phyloP scores from a whole-genome alignment of 495 filamentous ascomycete species.

The Daldinia childiae region DNA sequence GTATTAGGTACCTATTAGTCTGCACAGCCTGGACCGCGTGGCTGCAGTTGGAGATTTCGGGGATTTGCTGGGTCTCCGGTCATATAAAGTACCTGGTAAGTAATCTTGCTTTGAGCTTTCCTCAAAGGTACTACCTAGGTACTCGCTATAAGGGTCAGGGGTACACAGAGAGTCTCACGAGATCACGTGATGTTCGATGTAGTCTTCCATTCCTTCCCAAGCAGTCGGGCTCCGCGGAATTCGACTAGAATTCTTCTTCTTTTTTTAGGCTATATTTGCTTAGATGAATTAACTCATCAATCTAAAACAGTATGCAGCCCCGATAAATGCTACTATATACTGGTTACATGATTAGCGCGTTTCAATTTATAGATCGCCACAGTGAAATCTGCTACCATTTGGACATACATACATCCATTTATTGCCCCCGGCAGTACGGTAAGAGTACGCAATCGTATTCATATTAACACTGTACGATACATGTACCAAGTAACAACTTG shows the following conservation, averaged over 20 bases:
- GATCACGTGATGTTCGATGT: constrained; percentile 27
- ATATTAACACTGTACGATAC: neutral
- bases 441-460: neutral
- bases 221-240: constrained; percentile 4
- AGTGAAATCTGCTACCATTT: neutral
- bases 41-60: constrained; percentile 29
- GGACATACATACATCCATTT: neutral
- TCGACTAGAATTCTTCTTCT: neutral
- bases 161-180: constrained; percentile 27
- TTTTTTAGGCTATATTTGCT: neutral
- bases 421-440: neutral
- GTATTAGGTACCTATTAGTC: neutral
- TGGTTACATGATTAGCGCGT: constrained; percentile 1
- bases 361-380: constrained; percentile 14
- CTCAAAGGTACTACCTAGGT: constrained; percentile 1
- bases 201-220: constrained; percentile 13
- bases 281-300: constrained; percentile 19
- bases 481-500: neutral
- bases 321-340: neutral
- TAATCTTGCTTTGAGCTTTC: constrained; percentile 18
- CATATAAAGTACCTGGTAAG: constrained; percentile 7
- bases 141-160: constrained; percentile 4
- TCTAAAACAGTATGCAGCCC: neutral
- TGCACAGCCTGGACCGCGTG: constrained; percentile 6
- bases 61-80: constrained; percentile 14